phyloP scores from a whole-genome alignment of 805 yeast species.

The Tetrapisispora fleetii region DNA sequence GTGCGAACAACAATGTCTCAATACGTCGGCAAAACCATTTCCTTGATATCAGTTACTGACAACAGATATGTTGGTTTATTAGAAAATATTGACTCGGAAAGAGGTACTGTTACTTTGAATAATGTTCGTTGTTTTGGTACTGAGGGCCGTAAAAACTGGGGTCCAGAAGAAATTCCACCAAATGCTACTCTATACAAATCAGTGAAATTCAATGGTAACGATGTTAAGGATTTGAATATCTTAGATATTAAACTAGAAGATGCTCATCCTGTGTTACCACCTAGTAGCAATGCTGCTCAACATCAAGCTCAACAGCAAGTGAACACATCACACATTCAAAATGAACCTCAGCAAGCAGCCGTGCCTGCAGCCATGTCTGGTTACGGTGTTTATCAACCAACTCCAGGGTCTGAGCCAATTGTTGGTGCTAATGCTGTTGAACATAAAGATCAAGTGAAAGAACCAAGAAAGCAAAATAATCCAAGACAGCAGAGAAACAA shows the following conservation, averaged over 20 bases:
- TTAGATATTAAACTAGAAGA: constrained; percentile 61
- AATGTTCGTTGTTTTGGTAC: constrained; percentile 82
- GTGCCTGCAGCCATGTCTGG: constrained; percentile 30
- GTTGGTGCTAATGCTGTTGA: constrained; percentile 4
- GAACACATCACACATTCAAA: constrained; percentile 10
- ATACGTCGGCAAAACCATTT: constrained; percentile 71
- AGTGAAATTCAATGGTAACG: constrained; percentile 83
- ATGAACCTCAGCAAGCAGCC: constrained; percentile 4
- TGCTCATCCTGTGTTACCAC: constrained; percentile 43
- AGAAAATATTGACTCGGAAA: constrained; percentile 79
- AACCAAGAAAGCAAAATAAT: background rate
- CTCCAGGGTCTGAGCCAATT: constrained; percentile 6
- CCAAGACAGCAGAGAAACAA: background rate
- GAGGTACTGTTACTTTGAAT: constrained; percentile 76
- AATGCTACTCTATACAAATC: constrained; percentile 59
- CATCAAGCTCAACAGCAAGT: constrained; percentile 1
- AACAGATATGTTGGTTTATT: constrained; percentile 78
- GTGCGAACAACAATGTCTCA: constrained; percentile 57
- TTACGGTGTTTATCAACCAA: constrained; percentile 27
- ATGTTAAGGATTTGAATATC: constrained; percentile 81
- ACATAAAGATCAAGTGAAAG: background rate
- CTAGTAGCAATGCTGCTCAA: constrained; percentile 9
- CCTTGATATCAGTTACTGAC: constrained; percentile 24
- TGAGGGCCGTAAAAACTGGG: constrained; percentile 75
- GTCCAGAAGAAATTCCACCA: constrained; percentile 60